These are phyloP conservation scores for Mycena citricolor DNA, from an alignment of 1,284 basidiomycete species.

Conservation along the genomic window DNA sequence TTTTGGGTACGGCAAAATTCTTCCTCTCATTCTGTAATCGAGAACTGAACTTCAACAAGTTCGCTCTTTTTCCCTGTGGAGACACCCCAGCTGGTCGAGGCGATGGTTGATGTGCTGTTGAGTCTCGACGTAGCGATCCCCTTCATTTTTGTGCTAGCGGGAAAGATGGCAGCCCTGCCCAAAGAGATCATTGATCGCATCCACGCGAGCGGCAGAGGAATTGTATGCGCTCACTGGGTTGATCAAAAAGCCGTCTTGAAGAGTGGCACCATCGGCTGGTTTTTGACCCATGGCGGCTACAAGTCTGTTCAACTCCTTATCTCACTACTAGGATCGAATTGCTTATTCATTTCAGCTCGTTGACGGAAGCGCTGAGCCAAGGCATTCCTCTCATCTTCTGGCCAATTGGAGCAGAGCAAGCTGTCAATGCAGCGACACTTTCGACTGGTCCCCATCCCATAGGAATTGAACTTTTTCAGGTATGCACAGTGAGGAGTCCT, in stretches of 20 bases:
- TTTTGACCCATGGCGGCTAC: constrained; percentile 11
- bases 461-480: background rate
- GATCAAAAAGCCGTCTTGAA: constrained; percentile 1
- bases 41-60: too few relatives aligned
- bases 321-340: background rate
- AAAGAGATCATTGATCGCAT: constrained; percentile 6
- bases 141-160: constrained; percentile 11
- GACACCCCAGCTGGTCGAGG: constrained; percentile 5
- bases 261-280: constrained; percentile 1
- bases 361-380: background rate
- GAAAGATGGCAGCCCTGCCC: constrained; percentile 3
- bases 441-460: background rate
- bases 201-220: constrained; percentile 8
- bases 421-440: background rate
- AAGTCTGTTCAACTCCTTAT: constrained; percentile 2
- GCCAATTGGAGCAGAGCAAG: background rate
- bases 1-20: constrained; percentile 11
- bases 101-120: constrained; percentile 5
- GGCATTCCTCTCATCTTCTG: constrained; percentile 5
- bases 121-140: constrained; percentile 8
- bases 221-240: constrained; percentile 4
- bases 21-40: too few relatives aligned
- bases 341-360: background rate
- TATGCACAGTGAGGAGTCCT: too few relatives aligned
- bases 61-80: constrained; percentile 12